These are phyloP conservation scores for Loxodes magnus DNA, from an alignment of 73 alveolate species.

Conservation along the genomic window DNA sequence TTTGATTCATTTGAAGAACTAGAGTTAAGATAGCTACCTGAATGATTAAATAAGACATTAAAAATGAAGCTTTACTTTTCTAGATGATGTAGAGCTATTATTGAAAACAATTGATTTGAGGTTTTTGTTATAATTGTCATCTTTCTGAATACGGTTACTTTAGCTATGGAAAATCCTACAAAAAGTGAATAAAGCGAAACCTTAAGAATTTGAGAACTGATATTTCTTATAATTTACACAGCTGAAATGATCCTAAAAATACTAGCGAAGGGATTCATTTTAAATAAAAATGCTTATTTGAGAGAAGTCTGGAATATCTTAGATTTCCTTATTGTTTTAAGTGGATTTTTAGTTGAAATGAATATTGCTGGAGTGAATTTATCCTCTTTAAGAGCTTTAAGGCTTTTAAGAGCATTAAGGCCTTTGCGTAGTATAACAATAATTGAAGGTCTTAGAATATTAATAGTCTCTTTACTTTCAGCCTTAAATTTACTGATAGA, in stretches of 20 bases:
- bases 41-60: no score
- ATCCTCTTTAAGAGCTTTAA: conserved; percentile 61
- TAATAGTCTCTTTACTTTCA: conserved; percentile 65
- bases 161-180: conserved; percentile 48
- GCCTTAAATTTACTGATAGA: conserved; percentile 60
- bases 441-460: conserved; percentile 60
- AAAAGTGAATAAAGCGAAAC: conserved; percentile 1
- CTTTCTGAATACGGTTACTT: conserved; percentile 30
- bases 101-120: conserved; percentile 23
- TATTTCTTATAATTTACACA: conserved; percentile 43
- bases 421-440: conserved; percentile 80
- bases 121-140: conserved; percentile 23
- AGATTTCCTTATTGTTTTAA: conserved; percentile 72
- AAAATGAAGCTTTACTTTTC: not conserved
- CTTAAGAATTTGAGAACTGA: conserved; percentile 21
- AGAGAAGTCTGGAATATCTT: conserved; percentile 83
- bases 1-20: no score
- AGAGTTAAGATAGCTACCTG: no score
- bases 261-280: conserved; percentile 48
- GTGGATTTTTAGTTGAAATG: conserved; percentile 46
- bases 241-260: conserved; percentile 50
- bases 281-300: conserved; percentile 64
- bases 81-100: not conserved
- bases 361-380: conserved; percentile 14
- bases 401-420: conserved; percentile 81